Evolutionary conservation across 768 basidiomycete genomes (phyloP).

Genomic region (Macrolepiota fuliginosa): DNA sequence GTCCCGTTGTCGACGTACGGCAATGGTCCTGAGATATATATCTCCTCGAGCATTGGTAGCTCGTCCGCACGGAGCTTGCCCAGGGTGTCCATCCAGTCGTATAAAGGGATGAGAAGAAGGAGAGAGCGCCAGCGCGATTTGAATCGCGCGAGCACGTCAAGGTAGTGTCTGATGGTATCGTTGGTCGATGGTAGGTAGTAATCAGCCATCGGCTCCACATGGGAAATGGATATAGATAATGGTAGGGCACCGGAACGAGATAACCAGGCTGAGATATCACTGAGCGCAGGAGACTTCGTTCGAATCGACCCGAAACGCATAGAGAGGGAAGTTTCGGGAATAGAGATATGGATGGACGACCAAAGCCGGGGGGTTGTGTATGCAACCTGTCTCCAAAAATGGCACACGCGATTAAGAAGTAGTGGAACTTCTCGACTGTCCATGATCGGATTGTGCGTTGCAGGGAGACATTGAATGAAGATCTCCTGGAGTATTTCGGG

Average conservation of each 20-base stretch:
- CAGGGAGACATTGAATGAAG: conserved; percentile 18
- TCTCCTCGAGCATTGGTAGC: background rate
- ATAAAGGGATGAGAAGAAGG: background rate
- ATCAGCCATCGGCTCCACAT: too few species aligned
- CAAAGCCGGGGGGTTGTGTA: conserved; percentile 17
- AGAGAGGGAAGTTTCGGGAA: background rate
- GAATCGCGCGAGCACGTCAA: background rate
- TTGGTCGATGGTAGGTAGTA: too few species aligned
- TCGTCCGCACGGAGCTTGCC: background rate
- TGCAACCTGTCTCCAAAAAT: conserved; percentile 17
- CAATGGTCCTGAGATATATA: background rate
- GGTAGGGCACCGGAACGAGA: background rate
- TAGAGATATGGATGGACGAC: conserved; percentile 18
- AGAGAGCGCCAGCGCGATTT: background rate
- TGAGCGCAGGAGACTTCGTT: background rate
- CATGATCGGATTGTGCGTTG: conserved; percentile 12
- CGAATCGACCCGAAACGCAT: background rate
- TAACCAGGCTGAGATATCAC: conserved; percentile 1
- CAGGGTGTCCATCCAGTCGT: background rate
- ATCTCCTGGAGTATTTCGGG: conserved; percentile 21
- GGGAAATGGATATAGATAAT: background rate
- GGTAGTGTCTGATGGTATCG: background rate
- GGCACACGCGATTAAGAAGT: conserved; percentile 17
- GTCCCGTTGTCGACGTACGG: background rate
- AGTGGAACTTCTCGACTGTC: conserved; percentile 14